phyloP scores from a whole-genome alignment of 345 rosid genomes.

The Syzygium aqueum region DNA sequence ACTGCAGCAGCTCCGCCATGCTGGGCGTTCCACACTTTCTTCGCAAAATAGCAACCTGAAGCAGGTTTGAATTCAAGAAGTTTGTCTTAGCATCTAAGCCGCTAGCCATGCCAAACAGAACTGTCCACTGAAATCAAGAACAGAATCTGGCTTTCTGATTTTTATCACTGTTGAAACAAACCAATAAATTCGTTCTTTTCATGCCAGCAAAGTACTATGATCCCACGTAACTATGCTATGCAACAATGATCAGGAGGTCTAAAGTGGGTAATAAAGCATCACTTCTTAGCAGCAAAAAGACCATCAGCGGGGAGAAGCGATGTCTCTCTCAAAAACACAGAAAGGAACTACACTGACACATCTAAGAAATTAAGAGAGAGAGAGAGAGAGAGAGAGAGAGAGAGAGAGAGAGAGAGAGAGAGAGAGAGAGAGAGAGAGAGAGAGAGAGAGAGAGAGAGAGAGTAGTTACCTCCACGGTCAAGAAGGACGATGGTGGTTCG shows the following conservation, averaged over 20 bases:
- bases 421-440: no score
- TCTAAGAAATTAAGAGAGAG: neutral
- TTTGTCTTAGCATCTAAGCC: neutral
- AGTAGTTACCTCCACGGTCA: slow-evolving; percentile 83
- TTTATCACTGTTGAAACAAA: neutral
- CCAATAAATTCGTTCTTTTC: neutral
- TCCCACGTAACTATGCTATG: neutral
- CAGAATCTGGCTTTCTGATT: neutral
- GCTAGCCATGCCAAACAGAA: neutral
- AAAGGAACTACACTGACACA: neutral
- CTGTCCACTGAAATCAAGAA: neutral
- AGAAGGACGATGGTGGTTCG: slow-evolving; percentile 67
- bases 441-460: no score
- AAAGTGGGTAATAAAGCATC: neutral
- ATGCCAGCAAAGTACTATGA: neutral
- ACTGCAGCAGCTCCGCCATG: slow-evolving; percentile 90
- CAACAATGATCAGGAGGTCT: neutral
- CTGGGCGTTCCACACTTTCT: slow-evolving; percentile 88
- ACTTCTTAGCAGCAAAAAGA: neutral
- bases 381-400: no score
- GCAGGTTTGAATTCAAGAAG: neutral
- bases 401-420: no score
- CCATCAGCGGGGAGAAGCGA: neutral
- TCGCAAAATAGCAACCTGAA: slow-evolving; percentile 78
- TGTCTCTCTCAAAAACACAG: neutral